Conservation (phyloP, 2,329 filamentous ascomycete species). For the Fusarium sulawesiense region DNA sequence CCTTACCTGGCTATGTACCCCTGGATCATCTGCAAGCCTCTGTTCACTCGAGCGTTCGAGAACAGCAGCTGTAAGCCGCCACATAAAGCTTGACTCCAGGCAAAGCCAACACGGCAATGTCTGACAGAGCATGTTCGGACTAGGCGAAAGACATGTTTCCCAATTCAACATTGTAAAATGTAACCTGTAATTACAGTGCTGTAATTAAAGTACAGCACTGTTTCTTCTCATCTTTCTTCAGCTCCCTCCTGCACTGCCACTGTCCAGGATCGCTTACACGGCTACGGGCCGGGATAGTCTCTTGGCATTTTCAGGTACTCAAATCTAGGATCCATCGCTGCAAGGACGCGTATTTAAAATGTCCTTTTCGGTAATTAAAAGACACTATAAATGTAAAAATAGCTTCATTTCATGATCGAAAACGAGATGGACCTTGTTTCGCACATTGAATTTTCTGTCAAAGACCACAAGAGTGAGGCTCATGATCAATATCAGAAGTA, state of each 20-base stretch:
- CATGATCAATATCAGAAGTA: not conserved
- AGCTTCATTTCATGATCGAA: not conserved
- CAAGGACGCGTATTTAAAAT: not conserved
- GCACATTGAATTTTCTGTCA: not conserved
- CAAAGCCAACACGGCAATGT: not conserved
- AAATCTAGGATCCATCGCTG: not conserved
- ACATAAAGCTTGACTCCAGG: not conserved
- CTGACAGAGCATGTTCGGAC: not conserved
- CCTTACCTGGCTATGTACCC: not conserved
- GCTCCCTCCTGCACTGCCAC: conserved; percentile 26
- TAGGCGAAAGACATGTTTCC: not conserved
- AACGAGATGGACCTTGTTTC: not conserved
- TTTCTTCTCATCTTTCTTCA: conserved; percentile 3
- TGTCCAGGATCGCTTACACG: conserved; percentile 23
- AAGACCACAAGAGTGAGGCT: not conserved
- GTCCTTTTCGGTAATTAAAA: conserved; percentile 1
- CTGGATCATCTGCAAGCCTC: not conserved
- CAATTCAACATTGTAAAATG: not conserved
- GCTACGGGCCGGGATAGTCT: conserved; percentile 34
- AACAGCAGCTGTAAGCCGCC: not conserved
- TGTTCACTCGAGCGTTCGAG: not conserved
- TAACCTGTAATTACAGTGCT: not conserved
- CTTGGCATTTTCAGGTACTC: conserved; percentile 20
- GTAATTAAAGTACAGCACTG: not conserved
- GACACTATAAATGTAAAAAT: not conserved